Base-by-base conservation (phyloP, 108 stramenopile genomes). In the Discostella stelligeroides region DNA sequence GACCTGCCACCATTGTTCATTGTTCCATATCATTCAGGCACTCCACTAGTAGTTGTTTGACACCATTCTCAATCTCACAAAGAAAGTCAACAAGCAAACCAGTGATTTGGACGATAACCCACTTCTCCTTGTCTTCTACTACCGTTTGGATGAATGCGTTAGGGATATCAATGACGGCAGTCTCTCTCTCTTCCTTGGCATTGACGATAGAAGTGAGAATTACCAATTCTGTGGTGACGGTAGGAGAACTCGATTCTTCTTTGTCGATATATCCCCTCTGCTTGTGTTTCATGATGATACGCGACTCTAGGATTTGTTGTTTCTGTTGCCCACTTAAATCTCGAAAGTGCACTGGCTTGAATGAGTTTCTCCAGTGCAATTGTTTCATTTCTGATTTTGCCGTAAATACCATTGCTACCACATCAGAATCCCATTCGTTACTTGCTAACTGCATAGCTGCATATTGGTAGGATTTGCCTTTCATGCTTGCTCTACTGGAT, bases 31-130 rank as follows among this genome's bases (percentile, higher is more conserved):
- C 61, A 34, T 63, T 66, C 49, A 37, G 2, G 49, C 66, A 66
- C 25, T 66, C 51, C 4, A 66, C 64, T 9, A 66, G 24, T 5
- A 66, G 21, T 24, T 20, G n/a, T 23, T 66, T 66, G 2, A 3
- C 24, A n/a, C 66, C 66, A 18, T 66, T 1, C 21, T 66, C 65
- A 15, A 77, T 73, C 14, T 82, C 46, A 10, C 18, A 9, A 1
- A 82, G 37, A 15, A 70, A 51, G 42, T 81, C 80, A 46, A 75
- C 73, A 46, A 75, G 15, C 14, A 49, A 2, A 11, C 81, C 70
- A n/a, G 17, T 12, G 0, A 82, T 61, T 14, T 40, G 1, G 1
- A 62, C 43, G 13, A 62, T 42, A 2, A 62, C 60, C 15, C 60
- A 4, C 6, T 62, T 20, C 50, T 53, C 30, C 2, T 50, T 13